Evolutionary conservation across 345 rosid species (phyloP).

Genomic region (Pistacia atlantica): DNA sequence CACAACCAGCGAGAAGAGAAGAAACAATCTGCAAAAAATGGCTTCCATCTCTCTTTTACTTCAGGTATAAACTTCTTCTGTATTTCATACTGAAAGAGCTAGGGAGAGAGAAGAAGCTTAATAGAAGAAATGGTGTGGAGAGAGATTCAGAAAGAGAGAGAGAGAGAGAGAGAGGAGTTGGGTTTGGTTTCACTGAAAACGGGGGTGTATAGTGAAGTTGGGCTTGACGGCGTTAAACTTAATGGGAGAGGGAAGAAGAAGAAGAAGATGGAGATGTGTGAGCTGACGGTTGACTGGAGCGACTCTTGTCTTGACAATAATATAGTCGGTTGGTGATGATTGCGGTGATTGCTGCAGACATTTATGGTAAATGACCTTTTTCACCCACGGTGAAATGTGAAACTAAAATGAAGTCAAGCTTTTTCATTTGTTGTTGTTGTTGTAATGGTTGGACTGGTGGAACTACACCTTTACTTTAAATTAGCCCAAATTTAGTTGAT

Average conservation of each 20-base stretch:
- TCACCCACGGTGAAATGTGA: neutral
- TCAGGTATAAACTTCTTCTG: constrained; percentile 5
- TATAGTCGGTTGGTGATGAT: constrained; percentile 1
- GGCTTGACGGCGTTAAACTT: constrained; percentile 19
- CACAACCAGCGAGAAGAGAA: constrained; percentile 44
- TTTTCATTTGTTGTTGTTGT: neutral
- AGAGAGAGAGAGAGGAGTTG: constrained; percentile 21
- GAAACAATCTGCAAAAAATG: constrained; percentile 31
- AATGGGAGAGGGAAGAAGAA: neutral
- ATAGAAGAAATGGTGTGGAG: neutral
- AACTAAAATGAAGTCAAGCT: neutral
- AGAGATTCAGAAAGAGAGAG: neutral
- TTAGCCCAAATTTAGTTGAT: neutral
- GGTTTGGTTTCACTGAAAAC: neutral
- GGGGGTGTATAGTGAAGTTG: constrained; percentile 8
- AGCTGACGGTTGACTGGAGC: neutral
- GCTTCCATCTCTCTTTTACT: constrained; percentile 27
- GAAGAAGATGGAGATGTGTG: neutral
- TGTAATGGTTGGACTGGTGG: constrained; percentile 16
- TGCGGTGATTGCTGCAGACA: constrained; percentile 22
- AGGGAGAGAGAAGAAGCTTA: neutral
- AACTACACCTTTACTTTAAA: neutral
- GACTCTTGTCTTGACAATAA: neutral
- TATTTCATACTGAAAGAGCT: constrained; percentile 25
- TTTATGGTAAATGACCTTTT: neutral